Evolutionary conservation across 2,329 filamentous ascomycete genomes (phyloP), one percentile per base, ranked within the genome.

Genomic region (Lecanicillium sp.): DNA sequence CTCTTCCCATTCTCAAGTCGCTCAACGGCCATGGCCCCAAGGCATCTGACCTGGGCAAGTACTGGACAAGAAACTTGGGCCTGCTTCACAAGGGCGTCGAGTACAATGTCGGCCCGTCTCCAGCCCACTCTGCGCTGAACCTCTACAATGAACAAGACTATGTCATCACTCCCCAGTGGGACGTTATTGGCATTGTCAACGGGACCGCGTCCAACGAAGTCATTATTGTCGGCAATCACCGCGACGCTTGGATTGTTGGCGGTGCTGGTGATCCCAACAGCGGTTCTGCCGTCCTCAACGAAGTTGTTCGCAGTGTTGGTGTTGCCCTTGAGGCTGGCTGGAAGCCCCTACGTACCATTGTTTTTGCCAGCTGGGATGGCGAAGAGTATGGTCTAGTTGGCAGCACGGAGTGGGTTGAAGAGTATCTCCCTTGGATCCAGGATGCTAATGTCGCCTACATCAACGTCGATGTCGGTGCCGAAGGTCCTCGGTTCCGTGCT

Each of bases 371-470:
- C 56, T 86, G 82, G 83, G 83, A 87, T 45, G 82, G 80, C 22
- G 83, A 87, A 60, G 88, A 95, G 59, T 94, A 95, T 48, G 86
- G 84, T 1, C 71, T 95, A 5, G 60, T 95, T 12, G 89, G 89
- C 4, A 87, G 81, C 38, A 94, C 89, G 0, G 89, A 95, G 55
- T 95, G 88, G 87, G 86, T 95, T 0, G 88, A 95, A 55, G 86
- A 95, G 48, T 86, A 85, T 51, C 62, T 94, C 0, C 82, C 85
- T 0, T 94, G 87, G 87, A 72, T 95, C 11, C 70, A 72, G 3
- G 69, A 70, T 4, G 71, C 83, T 29, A 83, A 80, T 41, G 74
- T 95, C 13, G 86, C 86, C 9, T 94, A 94, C 53, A 61, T 95
- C 45, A 94, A 95, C 57, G 78, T 94, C 40, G 89, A 95, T 50